These are phyloP conservation scores for Hymenoscyphus albidus DNA, from an alignment of 2,329 filamentous ascomycete genomes.

Conservation along the genomic window DNA sequence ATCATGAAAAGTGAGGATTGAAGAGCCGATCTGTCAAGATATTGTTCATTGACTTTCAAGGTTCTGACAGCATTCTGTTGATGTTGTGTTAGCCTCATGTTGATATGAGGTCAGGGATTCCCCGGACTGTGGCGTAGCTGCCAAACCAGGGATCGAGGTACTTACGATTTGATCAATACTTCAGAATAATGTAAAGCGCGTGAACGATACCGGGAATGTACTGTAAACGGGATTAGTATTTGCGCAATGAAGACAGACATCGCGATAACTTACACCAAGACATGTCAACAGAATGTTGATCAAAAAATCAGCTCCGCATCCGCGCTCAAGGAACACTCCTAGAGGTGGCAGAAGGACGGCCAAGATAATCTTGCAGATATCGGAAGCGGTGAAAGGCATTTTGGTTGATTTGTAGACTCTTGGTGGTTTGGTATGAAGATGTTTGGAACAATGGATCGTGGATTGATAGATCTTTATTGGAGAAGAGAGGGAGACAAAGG, in stretches of 20 bases:
- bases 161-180: conserved; percentile 57
- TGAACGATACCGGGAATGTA: conserved; percentile 14
- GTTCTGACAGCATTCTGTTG: not conserved
- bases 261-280: conserved; percentile 60
- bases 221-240: not conserved
- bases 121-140: not conserved
- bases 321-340: conserved; percentile 89
- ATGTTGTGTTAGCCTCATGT: not conserved
- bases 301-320: conserved; percentile 79
- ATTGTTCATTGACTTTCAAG: not conserved
- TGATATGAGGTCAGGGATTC: not conserved
- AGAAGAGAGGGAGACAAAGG: not conserved
- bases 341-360: conserved; percentile 86
- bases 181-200: conserved; percentile 65
- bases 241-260: not conserved
- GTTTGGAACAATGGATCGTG: not conserved
- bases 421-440: not conserved
- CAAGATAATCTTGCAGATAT: conserved; percentile 80
- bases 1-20: not conserved
- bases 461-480: not conserved
- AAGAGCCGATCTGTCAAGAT: not conserved
- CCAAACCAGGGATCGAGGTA: not conserved
- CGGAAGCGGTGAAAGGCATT: conserved; percentile 57
- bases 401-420: conserved; percentile 16
- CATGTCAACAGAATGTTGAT: conserved; percentile 91